These are phyloP conservation scores for Salix koriyanagi DNA, from an alignment of 345 rosid genomes.

Conservation along the genomic window DNA sequence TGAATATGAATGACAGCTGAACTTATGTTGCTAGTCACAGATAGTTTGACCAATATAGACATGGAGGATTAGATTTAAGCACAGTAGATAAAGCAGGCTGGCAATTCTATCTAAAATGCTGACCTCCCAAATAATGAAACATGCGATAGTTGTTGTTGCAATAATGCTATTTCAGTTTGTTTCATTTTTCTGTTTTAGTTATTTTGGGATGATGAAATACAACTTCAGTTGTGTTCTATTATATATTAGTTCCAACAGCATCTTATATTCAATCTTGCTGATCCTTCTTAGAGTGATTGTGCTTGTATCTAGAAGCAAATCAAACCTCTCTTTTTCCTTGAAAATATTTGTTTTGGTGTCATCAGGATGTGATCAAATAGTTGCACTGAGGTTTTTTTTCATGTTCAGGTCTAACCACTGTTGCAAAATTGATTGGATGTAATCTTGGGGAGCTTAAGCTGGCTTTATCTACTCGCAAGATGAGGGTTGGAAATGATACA, in stretches of 20 bases:
- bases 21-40: neutral
- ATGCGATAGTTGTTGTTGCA: neutral
- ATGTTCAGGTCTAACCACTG: conserved; percentile 61
- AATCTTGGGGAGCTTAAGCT: conserved; percentile 53
- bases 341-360: neutral
- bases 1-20: neutral
- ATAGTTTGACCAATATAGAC: neutral
- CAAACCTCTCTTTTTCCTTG: neutral
- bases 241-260: neutral
- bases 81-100: neutral
- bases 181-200: neutral
- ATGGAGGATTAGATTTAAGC: neutral
- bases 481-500: conserved; percentile 90
- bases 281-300: neutral
- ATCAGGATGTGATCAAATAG: neutral
- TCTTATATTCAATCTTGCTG: neutral
- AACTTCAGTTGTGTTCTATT: neutral
- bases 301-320: neutral
- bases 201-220: neutral
- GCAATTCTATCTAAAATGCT: neutral
- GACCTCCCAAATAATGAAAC: neutral
- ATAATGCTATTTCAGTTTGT: neutral
- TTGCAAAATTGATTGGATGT: conserved; percentile 84
- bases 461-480: conserved; percentile 82
- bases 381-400: conserved; percentile 4